These are phyloP conservation scores for Zychaea mexicana DNA, from an alignment of 371 early-diverging fungal genomes.

Conservation along the genomic window DNA sequence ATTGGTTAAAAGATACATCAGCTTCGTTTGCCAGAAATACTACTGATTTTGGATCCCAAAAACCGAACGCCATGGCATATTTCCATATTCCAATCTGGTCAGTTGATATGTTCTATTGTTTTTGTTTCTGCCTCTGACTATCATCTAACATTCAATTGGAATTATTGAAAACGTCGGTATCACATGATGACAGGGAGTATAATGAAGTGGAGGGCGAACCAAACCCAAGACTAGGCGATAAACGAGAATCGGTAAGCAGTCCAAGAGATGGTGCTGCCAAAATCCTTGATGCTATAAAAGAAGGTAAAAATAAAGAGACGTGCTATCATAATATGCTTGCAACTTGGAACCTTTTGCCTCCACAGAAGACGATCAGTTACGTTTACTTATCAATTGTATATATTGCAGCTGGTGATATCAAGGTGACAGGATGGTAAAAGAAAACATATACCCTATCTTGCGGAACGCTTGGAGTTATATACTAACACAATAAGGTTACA, in stretches of 20 bases:
- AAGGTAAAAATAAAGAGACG: slow-evolving; percentile 17
- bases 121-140: too few species aligned
- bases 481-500: not conserved
- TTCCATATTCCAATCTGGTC: slow-evolving; percentile 58
- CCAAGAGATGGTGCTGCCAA: slow-evolving; percentile 24
- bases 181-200: slow-evolving; percentile 22
- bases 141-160: too few species aligned
- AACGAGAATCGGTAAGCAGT: slow-evolving; percentile 42
- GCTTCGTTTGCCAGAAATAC: slow-evolving; percentile 5
- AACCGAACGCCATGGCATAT: slow-evolving; percentile 50
- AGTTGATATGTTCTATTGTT: too few species aligned
- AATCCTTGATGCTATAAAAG: slow-evolving; percentile 25
- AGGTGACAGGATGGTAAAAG: not conserved
- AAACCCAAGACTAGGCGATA: slow-evolving; percentile 36
- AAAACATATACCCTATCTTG: not conserved
- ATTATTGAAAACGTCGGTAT: slow-evolving; percentile 26
- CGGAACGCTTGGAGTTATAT: not conserved
- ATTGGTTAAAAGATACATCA: slow-evolving; percentile 47
- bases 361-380: not conserved
- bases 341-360: not conserved
- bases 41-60: not conserved
- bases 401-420: not conserved
- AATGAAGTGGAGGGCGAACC: slow-evolving; percentile 17
- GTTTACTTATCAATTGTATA: not conserved
- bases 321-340: too few species aligned